Conservation (phyloP, 768 basidiomycete genomes). For the Kwoniella shandongensis region DNA sequence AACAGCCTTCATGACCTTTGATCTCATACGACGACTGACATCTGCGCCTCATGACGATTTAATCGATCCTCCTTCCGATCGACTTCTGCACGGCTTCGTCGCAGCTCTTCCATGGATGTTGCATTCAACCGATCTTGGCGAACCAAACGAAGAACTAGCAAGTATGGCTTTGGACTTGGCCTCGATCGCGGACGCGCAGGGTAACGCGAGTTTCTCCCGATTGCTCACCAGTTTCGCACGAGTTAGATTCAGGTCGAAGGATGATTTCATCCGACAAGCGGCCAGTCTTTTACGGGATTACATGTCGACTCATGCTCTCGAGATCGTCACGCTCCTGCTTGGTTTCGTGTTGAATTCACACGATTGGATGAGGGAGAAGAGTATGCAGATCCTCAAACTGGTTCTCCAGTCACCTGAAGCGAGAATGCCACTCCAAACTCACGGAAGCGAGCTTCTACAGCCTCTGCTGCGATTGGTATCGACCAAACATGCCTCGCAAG, state of each 20-base stretch:
- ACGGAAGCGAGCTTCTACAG: constrained; percentile 86
- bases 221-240: constrained; percentile 89
- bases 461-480: constrained; percentile 84
- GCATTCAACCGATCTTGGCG: constrained; percentile 69
- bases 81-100: constrained; percentile 58
- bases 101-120: constrained; percentile 84
- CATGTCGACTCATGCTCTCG: constrained; percentile 68
- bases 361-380: constrained; percentile 75
- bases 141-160: constrained; percentile 62
- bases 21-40: constrained; percentile 65
- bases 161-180: constrained; percentile 74
- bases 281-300: constrained; percentile 81
- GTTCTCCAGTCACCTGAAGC: constrained; percentile 83
- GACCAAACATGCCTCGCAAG: constrained; percentile 77
- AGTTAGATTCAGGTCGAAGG: constrained; percentile 81
- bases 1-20: constrained; percentile 68
- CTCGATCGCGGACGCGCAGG: constrained; percentile 68
- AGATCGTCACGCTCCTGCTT: constrained; percentile 79
- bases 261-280: constrained; percentile 90
- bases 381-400: constrained; percentile 84
- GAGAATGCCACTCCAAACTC: constrained; percentile 66
- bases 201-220: constrained; percentile 73
- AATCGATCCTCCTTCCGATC: constrained; percentile 60
- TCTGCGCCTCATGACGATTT: constrained; percentile 65
- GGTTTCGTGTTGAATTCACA: constrained; percentile 80